phyloP scores from a whole-genome alignment of 306 rosid species.

The Dalbergia cultrata region DNA sequence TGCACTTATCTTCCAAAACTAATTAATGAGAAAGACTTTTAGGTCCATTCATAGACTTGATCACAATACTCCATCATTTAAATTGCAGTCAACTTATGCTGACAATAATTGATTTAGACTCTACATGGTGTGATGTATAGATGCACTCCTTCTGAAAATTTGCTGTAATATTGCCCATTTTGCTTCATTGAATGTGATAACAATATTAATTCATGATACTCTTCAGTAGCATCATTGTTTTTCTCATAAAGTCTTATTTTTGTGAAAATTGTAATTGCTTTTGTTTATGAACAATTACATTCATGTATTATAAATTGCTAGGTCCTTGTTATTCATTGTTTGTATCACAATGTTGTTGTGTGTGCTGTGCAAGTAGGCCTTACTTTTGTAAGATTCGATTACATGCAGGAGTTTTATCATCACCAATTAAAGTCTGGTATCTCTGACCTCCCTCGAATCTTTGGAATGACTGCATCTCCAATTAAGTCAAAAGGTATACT shows the following conservation, averaged over 20 bases:
- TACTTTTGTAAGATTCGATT: conserved; percentile 40
- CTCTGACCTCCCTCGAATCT: conserved; percentile 71
- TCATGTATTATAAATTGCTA: conserved; percentile 6
- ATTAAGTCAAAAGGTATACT: conserved; percentile 78
- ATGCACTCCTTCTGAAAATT: not conserved
- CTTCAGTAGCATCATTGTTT: conserved; percentile 10
- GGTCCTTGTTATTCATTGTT: conserved; percentile 9
- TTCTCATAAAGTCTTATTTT: conserved; percentile 15
- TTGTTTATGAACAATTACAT: conserved; percentile 1
- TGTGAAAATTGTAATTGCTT: not conserved
- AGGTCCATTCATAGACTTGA: conserved; percentile 5
- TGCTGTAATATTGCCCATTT: not conserved
- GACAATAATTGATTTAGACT: not conserved
- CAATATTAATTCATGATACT: conserved; percentile 19
- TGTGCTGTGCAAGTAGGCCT: conserved; percentile 23
- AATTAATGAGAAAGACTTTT: conserved; percentile 4
- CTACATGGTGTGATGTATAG: not conserved
- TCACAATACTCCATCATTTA: not conserved
- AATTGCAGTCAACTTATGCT: not conserved
- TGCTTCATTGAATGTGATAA: not conserved
- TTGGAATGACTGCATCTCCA: conserved; percentile 96
- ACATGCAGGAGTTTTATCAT: conserved; percentile 84
- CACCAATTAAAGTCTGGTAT: conserved; percentile 49
- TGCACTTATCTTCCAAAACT: conserved; percentile 17
- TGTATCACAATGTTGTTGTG: conserved; percentile 21